Percentiles rank a stretch among this genome's conserved stretches.
Evolutionary conservation across 192 early-diverging fungal genomes (phyloP).

Genomic region (Backusella morwellensis): DNA sequence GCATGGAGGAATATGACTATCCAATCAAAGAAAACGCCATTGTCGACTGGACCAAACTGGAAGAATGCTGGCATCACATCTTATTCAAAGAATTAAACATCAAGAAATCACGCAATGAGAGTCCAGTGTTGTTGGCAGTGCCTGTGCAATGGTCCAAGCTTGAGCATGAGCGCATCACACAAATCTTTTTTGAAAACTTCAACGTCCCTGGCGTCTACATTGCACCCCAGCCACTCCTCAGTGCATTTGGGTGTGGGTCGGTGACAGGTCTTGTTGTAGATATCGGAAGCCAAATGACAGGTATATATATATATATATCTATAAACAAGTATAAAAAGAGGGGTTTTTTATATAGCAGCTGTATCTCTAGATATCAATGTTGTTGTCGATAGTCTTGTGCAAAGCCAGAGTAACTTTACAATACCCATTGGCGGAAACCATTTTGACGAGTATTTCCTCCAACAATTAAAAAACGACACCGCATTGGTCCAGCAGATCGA

Average conservation of each 20-base stretch:
- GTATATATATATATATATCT: constrained; percentile 30
- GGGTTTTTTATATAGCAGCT: neutral
- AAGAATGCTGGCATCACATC: constrained; percentile 73
- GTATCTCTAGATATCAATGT: constrained; percentile 64
- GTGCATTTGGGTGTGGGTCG: constrained; percentile 75
- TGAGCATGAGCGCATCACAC: constrained; percentile 75
- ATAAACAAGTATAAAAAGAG: neutral
- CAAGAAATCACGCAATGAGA: constrained; percentile 71
- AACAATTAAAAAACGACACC: constrained; percentile 55
- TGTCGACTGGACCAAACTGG: constrained; percentile 70
- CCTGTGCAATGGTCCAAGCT: constrained; percentile 82
- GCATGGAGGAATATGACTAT: constrained; percentile 28
- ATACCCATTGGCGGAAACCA: constrained; percentile 70
- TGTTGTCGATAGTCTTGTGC: constrained; percentile 73
- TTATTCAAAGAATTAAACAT: constrained; percentile 77
- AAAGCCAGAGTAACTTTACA: constrained; percentile 55
- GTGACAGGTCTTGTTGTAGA: constrained; percentile 86
- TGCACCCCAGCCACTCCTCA: constrained; percentile 80
- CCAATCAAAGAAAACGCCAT: constrained; percentile 63
- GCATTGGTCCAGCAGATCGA: constrained; percentile 47
- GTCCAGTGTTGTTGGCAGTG: constrained; percentile 72
- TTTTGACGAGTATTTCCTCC: constrained; percentile 63
- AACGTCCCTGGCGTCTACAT: constrained; percentile 84
- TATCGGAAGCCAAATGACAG: constrained; percentile 84
- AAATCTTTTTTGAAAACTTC: constrained; percentile 91